A percentile compares a stretch with the other conserved stretches of the same genome.
phyloP scores from a whole-genome alignment of 176 grass and related monocot species.

The Poa pratensis region DNA sequence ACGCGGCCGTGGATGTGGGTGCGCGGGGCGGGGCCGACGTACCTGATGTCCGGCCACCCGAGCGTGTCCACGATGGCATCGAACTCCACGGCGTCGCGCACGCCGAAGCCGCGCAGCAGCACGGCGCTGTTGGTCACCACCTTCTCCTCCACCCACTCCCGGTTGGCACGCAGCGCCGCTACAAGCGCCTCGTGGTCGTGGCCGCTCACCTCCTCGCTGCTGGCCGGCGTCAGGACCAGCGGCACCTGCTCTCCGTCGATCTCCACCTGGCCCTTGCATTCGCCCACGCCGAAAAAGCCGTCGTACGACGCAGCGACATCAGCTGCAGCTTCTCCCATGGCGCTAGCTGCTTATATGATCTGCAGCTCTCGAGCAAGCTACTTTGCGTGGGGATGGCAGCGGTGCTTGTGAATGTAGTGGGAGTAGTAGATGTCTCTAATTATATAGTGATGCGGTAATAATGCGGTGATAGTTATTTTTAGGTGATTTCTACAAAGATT shows the following conservation, averaged over 20 bases:
- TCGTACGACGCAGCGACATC: neutral
- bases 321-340: slow-evolving; percentile 10
- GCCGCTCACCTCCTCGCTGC: neutral
- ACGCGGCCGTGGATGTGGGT: slow-evolving; percentile 64
- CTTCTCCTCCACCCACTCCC: slow-evolving; percentile 59
- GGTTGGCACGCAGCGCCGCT: slow-evolving; percentile 34
- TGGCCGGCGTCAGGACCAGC: slow-evolving; percentile 36
- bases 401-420: neutral
- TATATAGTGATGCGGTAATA: neutral
- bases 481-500: neutral
- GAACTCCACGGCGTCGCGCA: slow-evolving; percentile 59
- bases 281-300: slow-evolving; percentile 48
- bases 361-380: neutral
- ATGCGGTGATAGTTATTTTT: neutral
- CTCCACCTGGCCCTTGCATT: slow-evolving; percentile 64
- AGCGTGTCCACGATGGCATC: slow-evolving; percentile 61
- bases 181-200: slow-evolving; percentile 48
- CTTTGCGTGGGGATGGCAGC: neutral
- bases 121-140: slow-evolving; percentile 50
- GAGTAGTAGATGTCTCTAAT: neutral
- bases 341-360: neutral
- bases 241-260: slow-evolving; percentile 70
- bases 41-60: slow-evolving; percentile 70
- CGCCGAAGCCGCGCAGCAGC: slow-evolving; percentile 59
- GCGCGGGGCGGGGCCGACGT: slow-evolving; percentile 62